Evolutionary conservation across 305 asterid genomes (phyloP).

Genomic region (Fraxinus sp.): DNA sequence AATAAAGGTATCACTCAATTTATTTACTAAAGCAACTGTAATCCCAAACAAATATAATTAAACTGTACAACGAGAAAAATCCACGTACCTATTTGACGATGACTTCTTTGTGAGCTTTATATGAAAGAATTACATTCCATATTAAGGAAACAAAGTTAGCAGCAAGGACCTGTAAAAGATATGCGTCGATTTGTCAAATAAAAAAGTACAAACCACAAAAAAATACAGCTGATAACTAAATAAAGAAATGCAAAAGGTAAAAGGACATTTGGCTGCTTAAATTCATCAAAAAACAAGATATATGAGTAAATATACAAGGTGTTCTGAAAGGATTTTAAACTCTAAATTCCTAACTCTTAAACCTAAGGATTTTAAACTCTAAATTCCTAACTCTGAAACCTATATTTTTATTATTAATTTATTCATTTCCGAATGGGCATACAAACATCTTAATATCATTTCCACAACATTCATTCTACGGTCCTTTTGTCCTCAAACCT

Average conservation of each 20-base stretch:
- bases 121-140: constrained; percentile 88
- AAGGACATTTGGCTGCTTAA: not conserved
- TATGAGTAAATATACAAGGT: not conserved
- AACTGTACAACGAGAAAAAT: not conserved
- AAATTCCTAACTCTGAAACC: not conserved
- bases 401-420: not conserved
- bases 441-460: not conserved
- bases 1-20: not conserved
- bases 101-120: constrained; percentile 84
- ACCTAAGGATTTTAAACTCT: not conserved
- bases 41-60: not conserved
- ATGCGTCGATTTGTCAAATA: not conserved
- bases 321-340: not conserved
- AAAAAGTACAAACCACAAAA: not conserved
- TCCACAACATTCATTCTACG: not conserved
- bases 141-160: constrained; percentile 57
- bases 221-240: not conserved
- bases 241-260: not conserved
- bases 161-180: constrained; percentile 44
- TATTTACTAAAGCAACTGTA: not conserved
- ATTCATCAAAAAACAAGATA: not conserved
- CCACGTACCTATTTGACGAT: constrained; percentile 48
- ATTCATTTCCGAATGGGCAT: not conserved
- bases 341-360: too few relatives aligned
- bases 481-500: not conserved